Conservation (phyloP, 805 yeast genomes). For the Myxozyma sirexii region DNA sequence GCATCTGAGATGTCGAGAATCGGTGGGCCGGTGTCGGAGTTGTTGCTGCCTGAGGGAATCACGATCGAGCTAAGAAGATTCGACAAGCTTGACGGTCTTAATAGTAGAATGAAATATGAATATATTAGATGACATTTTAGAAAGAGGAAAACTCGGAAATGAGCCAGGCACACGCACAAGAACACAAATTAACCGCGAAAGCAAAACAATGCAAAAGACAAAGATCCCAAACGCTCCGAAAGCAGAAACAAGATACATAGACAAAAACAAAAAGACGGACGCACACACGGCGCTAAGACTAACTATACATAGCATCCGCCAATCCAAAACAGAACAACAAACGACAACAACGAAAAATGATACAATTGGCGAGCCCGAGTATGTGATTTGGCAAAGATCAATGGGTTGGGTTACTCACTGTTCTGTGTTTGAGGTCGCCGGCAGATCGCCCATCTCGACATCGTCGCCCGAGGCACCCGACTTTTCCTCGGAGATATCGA, state of each 20-base stretch:
- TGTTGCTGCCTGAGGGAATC: constrained; percentile 14
- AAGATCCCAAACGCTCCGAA: constrained; percentile 5
- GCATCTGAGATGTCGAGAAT: constrained; percentile 27
- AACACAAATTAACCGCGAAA: not conserved
- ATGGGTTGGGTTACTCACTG: constrained; percentile 30
- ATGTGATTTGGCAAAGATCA: not conserved
- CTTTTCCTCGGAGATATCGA: constrained; percentile 20
- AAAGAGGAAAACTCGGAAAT: not conserved
- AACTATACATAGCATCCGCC: too few relatives aligned
- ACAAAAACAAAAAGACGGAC: not conserved
- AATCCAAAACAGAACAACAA: not conserved
- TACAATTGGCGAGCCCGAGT: not conserved
- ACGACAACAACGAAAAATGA: not conserved
- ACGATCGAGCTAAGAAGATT: constrained; percentile 25
- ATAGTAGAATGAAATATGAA: not conserved
- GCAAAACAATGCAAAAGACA: too few relatives aligned
- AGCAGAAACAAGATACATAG: not conserved
- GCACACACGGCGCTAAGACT: too few relatives aligned
- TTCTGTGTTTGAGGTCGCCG: constrained; percentile 6
- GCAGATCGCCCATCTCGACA: constrained; percentile 30
- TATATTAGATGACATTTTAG: constrained; percentile 15
- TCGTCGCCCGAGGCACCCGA: constrained; percentile 18
- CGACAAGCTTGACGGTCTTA: constrained; percentile 23
- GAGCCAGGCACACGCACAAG: not conserved
- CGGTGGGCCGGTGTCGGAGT: constrained; percentile 5